These are phyloP conservation scores for Penicillium vulpinum DNA, from an alignment of 2,329 filamentous ascomycete species.

Conservation along the genomic window DNA sequence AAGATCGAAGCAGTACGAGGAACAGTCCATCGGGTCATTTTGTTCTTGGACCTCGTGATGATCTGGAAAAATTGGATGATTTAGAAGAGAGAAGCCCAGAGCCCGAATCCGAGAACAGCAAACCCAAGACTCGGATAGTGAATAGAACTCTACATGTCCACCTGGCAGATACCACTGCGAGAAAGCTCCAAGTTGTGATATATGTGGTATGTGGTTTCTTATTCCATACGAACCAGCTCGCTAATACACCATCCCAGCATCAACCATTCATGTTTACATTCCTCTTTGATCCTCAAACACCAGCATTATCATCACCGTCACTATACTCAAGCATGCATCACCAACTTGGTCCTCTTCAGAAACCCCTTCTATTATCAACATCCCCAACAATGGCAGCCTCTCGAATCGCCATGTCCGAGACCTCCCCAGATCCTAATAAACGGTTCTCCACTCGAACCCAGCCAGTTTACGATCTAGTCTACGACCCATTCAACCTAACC, in stretches of 20 bases:
- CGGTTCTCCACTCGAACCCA: slow-evolving; percentile 32
- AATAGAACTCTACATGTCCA: slow-evolving; percentile 40
- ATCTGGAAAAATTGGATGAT: slow-evolving; percentile 37
- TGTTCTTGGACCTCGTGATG: slow-evolving; percentile 35
- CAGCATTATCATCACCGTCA: slow-evolving; percentile 41
- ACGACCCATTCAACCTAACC: slow-evolving; percentile 59
- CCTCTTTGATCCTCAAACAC: slow-evolving; percentile 47
- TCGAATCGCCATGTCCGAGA: slow-evolving; percentile 38
- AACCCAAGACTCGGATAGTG: slow-evolving; percentile 33
- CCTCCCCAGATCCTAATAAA: slow-evolving; percentile 35
- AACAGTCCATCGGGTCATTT: slow-evolving; percentile 13
- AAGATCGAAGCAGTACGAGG: slow-evolving; percentile 2
- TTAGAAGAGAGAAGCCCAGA: slow-evolving; percentile 28
- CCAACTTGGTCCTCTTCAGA: slow-evolving; percentile 51
- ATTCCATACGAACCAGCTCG: not conserved
- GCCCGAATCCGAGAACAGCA: slow-evolving; percentile 19
- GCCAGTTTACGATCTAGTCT: slow-evolving; percentile 61
- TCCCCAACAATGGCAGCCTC: slow-evolving; percentile 44
- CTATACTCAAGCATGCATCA: slow-evolving; percentile 53
- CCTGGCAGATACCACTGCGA: slow-evolving; percentile 22
- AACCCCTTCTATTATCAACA: slow-evolving; percentile 48
- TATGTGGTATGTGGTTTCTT: slow-evolving; percentile 39
- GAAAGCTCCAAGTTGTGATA: slow-evolving; percentile 42
- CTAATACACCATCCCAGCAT: slow-evolving; percentile 30
- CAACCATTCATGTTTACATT: slow-evolving; percentile 55